Evolutionary conservation across 1,284 basidiomycete species (phyloP), one percentile per base, ranked within the genome.

Genomic region (Moesziomyces globuligerus): DNA sequence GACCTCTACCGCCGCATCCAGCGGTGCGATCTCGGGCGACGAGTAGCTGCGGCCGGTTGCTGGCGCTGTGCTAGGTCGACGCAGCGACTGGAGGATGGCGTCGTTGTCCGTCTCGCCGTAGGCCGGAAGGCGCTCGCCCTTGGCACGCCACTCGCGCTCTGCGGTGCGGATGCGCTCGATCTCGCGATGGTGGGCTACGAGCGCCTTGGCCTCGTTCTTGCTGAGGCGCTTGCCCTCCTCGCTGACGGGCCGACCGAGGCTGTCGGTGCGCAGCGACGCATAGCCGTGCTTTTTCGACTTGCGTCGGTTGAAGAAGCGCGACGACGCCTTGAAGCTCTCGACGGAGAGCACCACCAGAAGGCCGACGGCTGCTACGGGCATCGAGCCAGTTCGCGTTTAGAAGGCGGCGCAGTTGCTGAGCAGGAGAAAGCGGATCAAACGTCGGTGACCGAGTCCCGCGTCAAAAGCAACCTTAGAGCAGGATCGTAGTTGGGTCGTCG

Each of bases 261-360:
- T 46, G 32, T 72, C 70, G 42, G 70, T 72, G 37, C 56, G 64
- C 4, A 72, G 57, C 5, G 52, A 59, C 9, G 52, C 41, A n/a
- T 69, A 72, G 52, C 70, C 70, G 48, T 72, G 65, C 46, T 72
- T 72, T 34, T 46, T 50, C 4, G 60, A 65, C 37, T 61, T 68
- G 48, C 70, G 70, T 28, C 38, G 56, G 41, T 72, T 10, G 39
- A 60, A 49, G 38, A 57, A 57, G 38, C 70, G 70, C 32, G 65
- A 57, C 2, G 70, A 68, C 15, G 60, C 70, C 48, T 72, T 69
- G 47, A 36, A 72, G 43, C 51, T 52, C 48, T 72, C 65, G 38
- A 72, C 56, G n/a, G 65, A 68, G 13, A 72, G 52, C 21, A 51
- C 42, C 38, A 69, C 60, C 48, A 72, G 20, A 7, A 72, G 49